Evolutionary conservation across 345 rosid genomes (phyloP).

Genomic region (Raphanus raphanistrum): DNA sequence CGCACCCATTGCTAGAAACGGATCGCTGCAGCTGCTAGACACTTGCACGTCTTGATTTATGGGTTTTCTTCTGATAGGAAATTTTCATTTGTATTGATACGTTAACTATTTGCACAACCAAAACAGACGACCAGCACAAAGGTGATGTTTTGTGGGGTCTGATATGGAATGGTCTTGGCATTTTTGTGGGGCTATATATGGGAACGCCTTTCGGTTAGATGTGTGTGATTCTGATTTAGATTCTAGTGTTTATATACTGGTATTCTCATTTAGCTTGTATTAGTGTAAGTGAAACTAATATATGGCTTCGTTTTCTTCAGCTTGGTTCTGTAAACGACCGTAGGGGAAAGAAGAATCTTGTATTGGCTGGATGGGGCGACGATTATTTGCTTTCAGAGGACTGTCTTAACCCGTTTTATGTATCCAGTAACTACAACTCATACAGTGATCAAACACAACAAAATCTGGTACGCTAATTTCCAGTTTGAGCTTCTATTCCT

Average conservation of each 20-base stretch:
- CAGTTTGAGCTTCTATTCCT: constrained; percentile 17
- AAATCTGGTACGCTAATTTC: constrained; percentile 63
- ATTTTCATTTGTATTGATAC: constrained; percentile 7
- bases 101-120: not conserved
- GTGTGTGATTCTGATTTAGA: not conserved
- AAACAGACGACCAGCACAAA: not conserved
- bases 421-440: constrained; percentile 56
- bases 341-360: constrained; percentile 92
- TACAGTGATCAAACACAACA: constrained; percentile 65
- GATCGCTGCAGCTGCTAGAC: constrained; percentile 1
- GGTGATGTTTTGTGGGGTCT: not conserved
- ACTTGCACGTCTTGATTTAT: constrained; percentile 1
- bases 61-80: constrained; percentile 7
- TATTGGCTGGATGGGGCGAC: constrained; percentile 89
- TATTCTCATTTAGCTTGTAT: constrained; percentile 8
- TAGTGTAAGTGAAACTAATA: constrained; percentile 3
- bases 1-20: not conserved
- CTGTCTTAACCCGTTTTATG: constrained; percentile 62
- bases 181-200: constrained; percentile 1
- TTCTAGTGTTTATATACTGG: constrained; percentile 5
- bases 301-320: constrained; percentile 43
- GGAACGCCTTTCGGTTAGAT: constrained; percentile 1
- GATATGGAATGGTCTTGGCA: not conserved
- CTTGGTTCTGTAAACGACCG: constrained; percentile 66
- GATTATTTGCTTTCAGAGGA: constrained; percentile 80